Evolutionary conservation across 306 rosid genomes (phyloP), one percentile per base, ranked within the genome.

Genomic region (Ceratonia siliqua): DNA sequence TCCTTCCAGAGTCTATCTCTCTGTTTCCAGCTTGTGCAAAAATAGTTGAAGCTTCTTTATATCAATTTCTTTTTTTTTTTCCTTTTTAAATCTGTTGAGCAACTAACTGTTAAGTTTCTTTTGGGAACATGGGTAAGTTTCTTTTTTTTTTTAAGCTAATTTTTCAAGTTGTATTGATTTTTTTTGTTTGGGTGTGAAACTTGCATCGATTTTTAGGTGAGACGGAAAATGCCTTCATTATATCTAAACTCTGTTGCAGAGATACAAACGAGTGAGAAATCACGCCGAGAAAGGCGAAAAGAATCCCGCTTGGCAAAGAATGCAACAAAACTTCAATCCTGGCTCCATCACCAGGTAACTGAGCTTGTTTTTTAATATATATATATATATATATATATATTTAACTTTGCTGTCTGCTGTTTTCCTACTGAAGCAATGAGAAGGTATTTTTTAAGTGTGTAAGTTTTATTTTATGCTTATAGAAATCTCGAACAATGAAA

Each of bases 271-370:
- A 27, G 39, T 14, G 88, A 82, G 49, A 85, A 84, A 66, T 84
- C 97, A 13, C 92, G 91, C 15, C 77, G 89, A 49, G 91, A 89
- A 71, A 85, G 77, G 33, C 83, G 94, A 56, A 91, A 91, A 75
- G 92, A 89, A 59, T 84, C 92, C 54, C 92, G 92, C 17, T 72
- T 76, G 74, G 85, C 70, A 1, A 89, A 85, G 73, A 89, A 83
- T 74, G 83, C 86, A 9, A 73, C 78, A 12, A 89, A 79, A 42
- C 82, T 82, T 58, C 81, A 87, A 56, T 81, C 86, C 17, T 83
- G 91, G 88, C 89, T 89, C 54, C 85, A 67, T 27, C 81, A 62
- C 39, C 89, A 85, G 89, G 97, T 91, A 64, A 57, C 33, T 45
- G 15, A 45, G 8, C 15, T 13, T 13, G 27, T 6, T n/a, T n/a